A percentile compares a stretch with the other conserved stretches of the same genome.
Evolutionary conservation across 1,139 yeast species (phyloP).

Genomic region (Hemisphaericaspora subhashii): DNA sequence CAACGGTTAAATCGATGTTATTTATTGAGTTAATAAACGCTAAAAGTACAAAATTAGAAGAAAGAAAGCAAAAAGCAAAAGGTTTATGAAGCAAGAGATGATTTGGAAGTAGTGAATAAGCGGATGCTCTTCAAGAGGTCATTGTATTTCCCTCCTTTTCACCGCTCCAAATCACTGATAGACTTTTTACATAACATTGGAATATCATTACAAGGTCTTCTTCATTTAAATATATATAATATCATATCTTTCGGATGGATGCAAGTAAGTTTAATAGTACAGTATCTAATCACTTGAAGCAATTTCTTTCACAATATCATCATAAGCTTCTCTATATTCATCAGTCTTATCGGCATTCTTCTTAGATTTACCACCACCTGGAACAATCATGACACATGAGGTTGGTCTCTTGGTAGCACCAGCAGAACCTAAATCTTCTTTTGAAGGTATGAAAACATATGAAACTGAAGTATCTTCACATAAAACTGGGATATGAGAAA

Average conservation of each 20-base stretch:
- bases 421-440: conserved; percentile 97
- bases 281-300: conserved; percentile 30
- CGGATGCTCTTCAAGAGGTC: too few relatives aligned
- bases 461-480: conserved; percentile 95
- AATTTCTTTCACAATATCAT: conserved; percentile 93
- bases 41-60: conserved; percentile 6
- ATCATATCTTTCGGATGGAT: neutral
- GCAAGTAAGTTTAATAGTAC: neutral
- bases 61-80: neutral
- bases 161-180: too few relatives aligned
- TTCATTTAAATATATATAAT: neutral
- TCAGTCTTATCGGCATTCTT: conserved; percentile 77
- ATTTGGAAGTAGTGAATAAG: too few relatives aligned
- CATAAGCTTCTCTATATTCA: conserved; percentile 90
- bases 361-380: conserved; percentile 89
- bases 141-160: too few relatives aligned
- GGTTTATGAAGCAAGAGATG: too few relatives aligned
- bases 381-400: conserved; percentile 95
- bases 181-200: too few relatives aligned
- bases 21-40: conserved; percentile 1
- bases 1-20: neutral
- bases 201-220: neutral
- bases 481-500: conserved; percentile 94
- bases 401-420: conserved; percentile 99
- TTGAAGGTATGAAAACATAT: conserved; percentile 89